phyloP scores from a whole-genome alignment of 1,284 basidiomycete species.

The Trichosporon asahii region DNA sequence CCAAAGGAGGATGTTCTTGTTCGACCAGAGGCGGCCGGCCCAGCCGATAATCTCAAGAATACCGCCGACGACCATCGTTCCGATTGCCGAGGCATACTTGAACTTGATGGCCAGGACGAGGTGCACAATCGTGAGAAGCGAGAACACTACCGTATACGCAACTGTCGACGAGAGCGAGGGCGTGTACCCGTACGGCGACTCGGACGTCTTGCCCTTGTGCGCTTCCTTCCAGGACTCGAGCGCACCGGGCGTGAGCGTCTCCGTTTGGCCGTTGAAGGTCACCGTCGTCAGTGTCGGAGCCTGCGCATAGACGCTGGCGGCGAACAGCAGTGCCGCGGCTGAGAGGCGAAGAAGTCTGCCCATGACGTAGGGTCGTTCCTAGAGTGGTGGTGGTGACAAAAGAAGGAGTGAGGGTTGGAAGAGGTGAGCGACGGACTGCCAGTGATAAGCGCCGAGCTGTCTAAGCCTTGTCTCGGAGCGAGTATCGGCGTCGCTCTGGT shows the following conservation, averaged over 20 bases:
- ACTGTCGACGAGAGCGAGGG: constrained; percentile 25
- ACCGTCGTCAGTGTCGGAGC: background rate
- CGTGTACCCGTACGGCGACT: constrained; percentile 40
- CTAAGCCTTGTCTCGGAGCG: background rate
- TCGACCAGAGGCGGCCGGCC: constrained; percentile 38
- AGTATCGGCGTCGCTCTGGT: background rate
- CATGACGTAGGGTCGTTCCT: background rate
- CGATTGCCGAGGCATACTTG: constrained; percentile 58
- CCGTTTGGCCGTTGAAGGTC: background rate
- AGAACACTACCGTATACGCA: constrained; percentile 36
- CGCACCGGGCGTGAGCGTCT: constrained; percentile 62
- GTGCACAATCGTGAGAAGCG: constrained; percentile 51
- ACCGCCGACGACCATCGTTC: constrained; percentile 57
- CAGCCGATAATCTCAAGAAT: constrained; percentile 56
- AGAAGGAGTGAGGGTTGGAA: background rate
- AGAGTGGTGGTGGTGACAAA: background rate
- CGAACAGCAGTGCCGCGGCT: background rate
- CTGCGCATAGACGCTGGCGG: background rate
- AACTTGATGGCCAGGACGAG: constrained; percentile 52
- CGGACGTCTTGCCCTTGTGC: constrained; percentile 16
- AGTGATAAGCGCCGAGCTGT: background rate
- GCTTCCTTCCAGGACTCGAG: background rate
- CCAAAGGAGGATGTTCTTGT: constrained; percentile 28
- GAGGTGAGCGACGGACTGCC: background rate
- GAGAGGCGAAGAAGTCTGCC: background rate